Conservation (phyloP, 345 rosid genomes). For the Ceriops decandra region DNA sequence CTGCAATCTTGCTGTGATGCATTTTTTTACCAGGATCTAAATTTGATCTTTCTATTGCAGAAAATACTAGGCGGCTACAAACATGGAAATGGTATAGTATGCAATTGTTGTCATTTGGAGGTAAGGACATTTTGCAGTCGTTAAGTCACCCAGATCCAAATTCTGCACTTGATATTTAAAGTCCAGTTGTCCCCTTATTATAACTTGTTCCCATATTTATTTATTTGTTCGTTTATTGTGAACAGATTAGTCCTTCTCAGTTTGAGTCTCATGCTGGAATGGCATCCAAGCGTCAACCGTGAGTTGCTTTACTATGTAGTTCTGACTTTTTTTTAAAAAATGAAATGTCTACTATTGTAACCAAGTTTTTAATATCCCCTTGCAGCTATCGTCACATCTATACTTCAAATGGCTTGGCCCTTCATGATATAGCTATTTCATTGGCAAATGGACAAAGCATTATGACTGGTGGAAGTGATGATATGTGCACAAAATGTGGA, state of each 20-base stretch:
- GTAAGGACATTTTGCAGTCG: slow-evolving; percentile 28
- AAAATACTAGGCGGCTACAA: slow-evolving; percentile 71
- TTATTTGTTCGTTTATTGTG: slow-evolving; percentile 1
- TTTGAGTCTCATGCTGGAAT: slow-evolving; percentile 99
- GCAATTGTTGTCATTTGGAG: slow-evolving; percentile 79
- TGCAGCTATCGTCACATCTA: slow-evolving; percentile 88
- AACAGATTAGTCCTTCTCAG: slow-evolving; percentile 96
- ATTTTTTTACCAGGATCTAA: slow-evolving; percentile 13
- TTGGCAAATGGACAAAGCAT: slow-evolving; percentile 73
- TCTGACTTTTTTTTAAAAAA: slow-evolving; percentile 10
- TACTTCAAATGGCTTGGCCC: slow-evolving; percentile 69
- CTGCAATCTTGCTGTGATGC: background rate
- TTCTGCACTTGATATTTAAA: slow-evolving; percentile 7
- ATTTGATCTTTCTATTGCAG: slow-evolving; percentile 31
- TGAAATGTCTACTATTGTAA: slow-evolving; percentile 16
- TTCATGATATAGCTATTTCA: slow-evolving; percentile 88
- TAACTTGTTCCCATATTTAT: slow-evolving; percentile 4
- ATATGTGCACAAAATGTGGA: slow-evolving; percentile 87
- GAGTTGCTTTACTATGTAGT: slow-evolving; percentile 33
- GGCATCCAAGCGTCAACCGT: slow-evolving; percentile 99
- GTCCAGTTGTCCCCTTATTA: background rate
- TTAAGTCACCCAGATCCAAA: background rate
- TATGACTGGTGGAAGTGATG: slow-evolving; percentile 69
- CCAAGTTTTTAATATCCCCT: slow-evolving; percentile 15
- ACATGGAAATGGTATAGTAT: slow-evolving; percentile 79